These are phyloP conservation scores for Coemansia sp. DNA, from an alignment of 371 early-diverging fungal species.

Conservation along the genomic window DNA sequence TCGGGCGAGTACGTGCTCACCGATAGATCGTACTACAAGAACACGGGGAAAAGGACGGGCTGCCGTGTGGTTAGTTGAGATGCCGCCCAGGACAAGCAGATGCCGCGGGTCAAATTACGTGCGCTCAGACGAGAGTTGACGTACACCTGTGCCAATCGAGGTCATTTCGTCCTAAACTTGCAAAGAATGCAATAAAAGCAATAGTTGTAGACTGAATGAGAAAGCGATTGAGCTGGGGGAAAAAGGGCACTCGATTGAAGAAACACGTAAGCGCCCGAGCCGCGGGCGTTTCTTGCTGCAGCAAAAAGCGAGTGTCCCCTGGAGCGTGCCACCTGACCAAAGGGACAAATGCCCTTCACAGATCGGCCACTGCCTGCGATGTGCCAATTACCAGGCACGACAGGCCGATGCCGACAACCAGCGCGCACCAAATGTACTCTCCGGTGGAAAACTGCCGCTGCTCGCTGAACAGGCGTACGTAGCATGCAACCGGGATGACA, in stretches of 20 bases:
- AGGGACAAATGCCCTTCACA: slow-evolving; percentile 19
- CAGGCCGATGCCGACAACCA: slow-evolving; percentile 66
- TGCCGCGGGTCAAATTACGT: neutral
- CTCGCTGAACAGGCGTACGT: slow-evolving; percentile 70
- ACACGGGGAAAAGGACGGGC: neutral
- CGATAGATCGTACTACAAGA: slow-evolving; percentile 89
- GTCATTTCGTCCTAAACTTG: slow-evolving; percentile 48
- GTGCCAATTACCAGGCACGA: slow-evolving; percentile 78
- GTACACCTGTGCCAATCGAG: slow-evolving; percentile 59
- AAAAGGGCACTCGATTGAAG: neutral
- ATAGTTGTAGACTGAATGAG: neutral
- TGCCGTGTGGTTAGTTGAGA: neutral
- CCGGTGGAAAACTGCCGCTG: slow-evolving; percentile 56
- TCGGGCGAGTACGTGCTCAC: slow-evolving; percentile 98
- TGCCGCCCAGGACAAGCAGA: neutral
- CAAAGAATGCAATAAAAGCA: neutral
- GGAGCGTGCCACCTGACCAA: slow-evolving; percentile 6
- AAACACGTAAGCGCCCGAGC: slow-evolving; percentile 4
- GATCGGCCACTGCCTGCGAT: slow-evolving; percentile 61
- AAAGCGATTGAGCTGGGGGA: neutral
- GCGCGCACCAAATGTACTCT: slow-evolving; percentile 61
- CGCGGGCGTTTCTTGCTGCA: neutral
- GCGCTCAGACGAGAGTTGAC: slow-evolving; percentile 9
- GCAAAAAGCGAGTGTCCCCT: slow-evolving; percentile 6
- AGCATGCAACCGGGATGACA: slow-evolving; percentile 81